Conservation (phyloP, 208 protist species). For the Crithidia expoeki region DNA sequence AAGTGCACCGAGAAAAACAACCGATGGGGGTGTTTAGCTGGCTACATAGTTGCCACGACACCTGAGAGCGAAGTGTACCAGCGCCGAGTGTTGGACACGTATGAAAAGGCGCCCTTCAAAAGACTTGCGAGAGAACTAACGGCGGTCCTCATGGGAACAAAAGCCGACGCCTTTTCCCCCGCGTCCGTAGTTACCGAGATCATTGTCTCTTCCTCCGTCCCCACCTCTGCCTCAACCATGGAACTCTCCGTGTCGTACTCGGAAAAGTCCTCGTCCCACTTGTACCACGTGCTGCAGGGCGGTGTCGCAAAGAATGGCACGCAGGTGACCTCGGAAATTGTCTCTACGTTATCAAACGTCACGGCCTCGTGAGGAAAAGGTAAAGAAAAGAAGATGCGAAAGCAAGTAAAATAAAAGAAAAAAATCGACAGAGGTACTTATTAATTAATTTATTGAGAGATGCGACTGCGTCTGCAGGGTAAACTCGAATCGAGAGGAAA, state of each 20-base stretch:
- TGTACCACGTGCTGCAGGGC: conserved; percentile 1
- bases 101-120: not conserved
- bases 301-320: not conserved
- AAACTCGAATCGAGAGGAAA: too few species aligned
- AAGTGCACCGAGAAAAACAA: not conserved
- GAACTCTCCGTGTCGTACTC: not conserved
- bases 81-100: conserved; percentile 8
- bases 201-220: not conserved
- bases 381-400: not conserved
- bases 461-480: too few species aligned
- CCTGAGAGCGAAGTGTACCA: conserved; percentile 13
- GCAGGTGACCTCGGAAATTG: not conserved
- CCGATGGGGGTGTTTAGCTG: not conserved
- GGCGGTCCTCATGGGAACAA: not conserved
- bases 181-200: not conserved
- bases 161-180: not conserved
- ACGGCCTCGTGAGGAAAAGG: not conserved
- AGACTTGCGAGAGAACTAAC: not conserved
- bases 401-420: not conserved
- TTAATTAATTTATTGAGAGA: too few species aligned
- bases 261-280: conserved; percentile 12
- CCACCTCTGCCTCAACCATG: not conserved
- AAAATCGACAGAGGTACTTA: not conserved
- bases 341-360: conserved; percentile 6
- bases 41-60: conserved; percentile 2